Base-by-base conservation (phyloP, 2,329 filamentous ascomycete species). In the Aaosphaeria arxii region DNA sequence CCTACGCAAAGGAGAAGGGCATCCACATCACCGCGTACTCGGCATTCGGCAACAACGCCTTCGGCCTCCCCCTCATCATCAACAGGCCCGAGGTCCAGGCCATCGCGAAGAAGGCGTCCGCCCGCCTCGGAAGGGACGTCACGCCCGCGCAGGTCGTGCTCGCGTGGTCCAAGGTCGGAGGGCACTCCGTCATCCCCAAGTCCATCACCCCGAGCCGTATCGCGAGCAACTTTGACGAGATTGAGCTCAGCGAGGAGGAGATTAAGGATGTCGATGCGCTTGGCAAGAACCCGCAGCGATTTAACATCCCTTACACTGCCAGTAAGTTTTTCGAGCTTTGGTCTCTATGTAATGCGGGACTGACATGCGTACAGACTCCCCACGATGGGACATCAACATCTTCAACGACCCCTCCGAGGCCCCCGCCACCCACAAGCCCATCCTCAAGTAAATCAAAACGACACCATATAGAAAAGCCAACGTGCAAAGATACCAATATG, bases 141-240 rank as follows among this genome's bases (percentile, higher is more conserved):
- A 83, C 84, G 7, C 81, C 89, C 7, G 86, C 88, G 17, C 89
- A 95, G 77, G 79, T 95, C 40, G 79, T 96, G 9, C 33, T 36
- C n/a, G 33, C 33, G n/a, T 96, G 91, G 91, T 83, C 89, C 31
- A 95, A 89, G 13, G 89, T 95, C 78, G 59, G 61, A 17, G 63
- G 63, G 9, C 57, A 62, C 51, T 58, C 53, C 13, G 62, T 66
- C 44, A 66, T 66, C 35, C 63, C 63, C 46, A 66, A 66, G 58
- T 64, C 61, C 5, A 61, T 66, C 9, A 66, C 60, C 3, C 49
- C 60, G 9, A 58, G 56, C 17, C 61, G 63, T 42, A 66, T 66
- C 44, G 52, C 55, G 30, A 60, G 61, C 43, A 66, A 66, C 53
- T 66, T 66, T 54, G 56, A 64, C 54, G 62, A 64, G 50, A 53